Base-by-base conservation (phyloP, 148 eudicot genomes). In the Amaranthus hypochondriacus region DNA sequence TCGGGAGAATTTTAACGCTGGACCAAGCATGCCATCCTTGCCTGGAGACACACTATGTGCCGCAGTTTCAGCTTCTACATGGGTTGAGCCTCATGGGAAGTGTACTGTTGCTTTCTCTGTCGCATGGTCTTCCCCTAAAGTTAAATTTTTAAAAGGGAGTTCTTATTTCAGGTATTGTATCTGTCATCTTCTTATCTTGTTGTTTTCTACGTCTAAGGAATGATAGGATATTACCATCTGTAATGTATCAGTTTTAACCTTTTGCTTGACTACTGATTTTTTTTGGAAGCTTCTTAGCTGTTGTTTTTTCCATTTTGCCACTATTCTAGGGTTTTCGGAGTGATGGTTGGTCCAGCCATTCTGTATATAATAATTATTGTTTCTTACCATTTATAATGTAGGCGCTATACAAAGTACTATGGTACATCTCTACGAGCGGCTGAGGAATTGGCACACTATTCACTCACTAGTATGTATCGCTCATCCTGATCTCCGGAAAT, bases 41-140 rank as follows among this genome's bases (percentile, higher is more conserved):
- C 89, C 89, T 65, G 99, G 97, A 53, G 99, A 95, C 66, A 83
- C 99, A 57, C 86, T 75, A 59, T 95, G 99, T 79, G 97, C 94
- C 72, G 97, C 97, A 4, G 96, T 95, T 73, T 90, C 94, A 72
- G 99, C 99, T 83, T 90, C 96, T 48, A 62, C 96, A 65, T 92
- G 97, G 99, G 97, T 95, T 78, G 99, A 95, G 81, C 92, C 99
- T 83, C 97, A 95, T 77, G 99, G 99, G 78, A 95, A 87, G 77
- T 86, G 92, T 83, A 95, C 97, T 44, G 83, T 95, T 70, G 93
- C 99, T 52, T 95, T 95, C 81, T 79, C 87, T 72, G 84, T 95
- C 79, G 86, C 99, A 79, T 95, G 99, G 97, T 85, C 96, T 51
- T 90, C 97, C 66, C 97, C 99, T 14, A 87, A 85, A 92, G 87